Evolutionary conservation across 2,329 filamentous ascomycete genomes (phyloP).

Genomic region (Neonectria sp.): DNA sequence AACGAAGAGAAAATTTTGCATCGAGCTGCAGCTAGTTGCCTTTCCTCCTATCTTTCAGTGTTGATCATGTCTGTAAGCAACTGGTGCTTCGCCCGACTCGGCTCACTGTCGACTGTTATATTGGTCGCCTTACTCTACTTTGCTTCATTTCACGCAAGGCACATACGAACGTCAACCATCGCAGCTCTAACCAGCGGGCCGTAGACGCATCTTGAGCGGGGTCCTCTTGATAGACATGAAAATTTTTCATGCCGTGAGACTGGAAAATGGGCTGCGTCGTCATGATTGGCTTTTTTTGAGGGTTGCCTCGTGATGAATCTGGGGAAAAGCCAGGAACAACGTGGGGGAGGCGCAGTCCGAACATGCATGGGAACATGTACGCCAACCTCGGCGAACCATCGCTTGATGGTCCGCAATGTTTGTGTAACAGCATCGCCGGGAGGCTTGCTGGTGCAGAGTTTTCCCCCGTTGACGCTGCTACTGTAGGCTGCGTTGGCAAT

Average conservation of each 20-base stretch:
- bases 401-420: conserved; percentile 19
- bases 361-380: conserved; percentile 14
- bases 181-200: conserved; percentile 20
- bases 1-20: conserved; percentile 36
- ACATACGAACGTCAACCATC: conserved; percentile 22
- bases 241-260: conserved; percentile 18
- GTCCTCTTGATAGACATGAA: conserved; percentile 11
- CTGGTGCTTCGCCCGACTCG: conserved; percentile 18
- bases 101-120: conserved; percentile 17
- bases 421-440: conserved; percentile 2
- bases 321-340: conserved; percentile 24
- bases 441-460: conserved; percentile 4
- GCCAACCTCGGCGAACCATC: conserved; percentile 15
- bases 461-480: not conserved
- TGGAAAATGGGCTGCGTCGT: conserved; percentile 13
- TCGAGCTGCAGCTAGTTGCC: conserved; percentile 37
- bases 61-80: conserved; percentile 27
- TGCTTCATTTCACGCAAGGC: conserved; percentile 35
- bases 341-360: conserved; percentile 27
- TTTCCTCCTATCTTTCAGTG: conserved; percentile 22
- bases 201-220: not conserved
- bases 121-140: conserved; percentile 38
- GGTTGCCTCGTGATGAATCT: conserved; percentile 21
- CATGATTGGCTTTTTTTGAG: conserved; percentile 25
- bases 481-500: conserved; percentile 10